Evolutionary conservation across 2,329 filamentous ascomycete species (phyloP).

Genomic region (Orbilia quercus): DNA sequence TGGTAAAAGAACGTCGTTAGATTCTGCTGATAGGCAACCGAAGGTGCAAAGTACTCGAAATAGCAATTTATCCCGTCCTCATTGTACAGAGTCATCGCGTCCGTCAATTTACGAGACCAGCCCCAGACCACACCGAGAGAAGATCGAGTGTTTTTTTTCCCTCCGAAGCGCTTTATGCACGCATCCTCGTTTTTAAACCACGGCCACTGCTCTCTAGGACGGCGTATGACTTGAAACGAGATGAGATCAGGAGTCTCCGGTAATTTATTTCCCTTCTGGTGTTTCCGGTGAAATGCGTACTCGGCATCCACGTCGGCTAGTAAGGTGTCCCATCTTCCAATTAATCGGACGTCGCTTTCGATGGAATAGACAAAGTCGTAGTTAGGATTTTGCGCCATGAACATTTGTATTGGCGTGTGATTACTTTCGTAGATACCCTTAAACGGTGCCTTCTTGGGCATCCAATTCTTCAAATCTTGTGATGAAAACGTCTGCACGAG

Average conservation of each 20-base stretch:
- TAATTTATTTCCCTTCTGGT: conserved; percentile 24
- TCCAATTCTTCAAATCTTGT: conserved; percentile 26
- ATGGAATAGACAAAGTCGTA: conserved; percentile 45
- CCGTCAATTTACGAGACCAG: conserved; percentile 42
- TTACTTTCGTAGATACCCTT: conserved; percentile 37
- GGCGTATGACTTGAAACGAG: conserved; percentile 19
- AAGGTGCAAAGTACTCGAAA: conserved; percentile 49
- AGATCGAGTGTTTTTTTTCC: conserved; percentile 6
- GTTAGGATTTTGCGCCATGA: conserved; percentile 29
- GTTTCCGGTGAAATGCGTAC: conserved; percentile 35
- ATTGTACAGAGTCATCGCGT: conserved; percentile 32
- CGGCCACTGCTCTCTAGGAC: conserved; percentile 14
- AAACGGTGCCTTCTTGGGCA: conserved; percentile 19
- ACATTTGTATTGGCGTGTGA: conserved; percentile 28
- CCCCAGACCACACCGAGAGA: conserved; percentile 43
- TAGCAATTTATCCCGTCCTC: conserved; percentile 35
- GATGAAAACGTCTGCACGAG: conserved; percentile 34
- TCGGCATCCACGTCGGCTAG: conserved; percentile 29
- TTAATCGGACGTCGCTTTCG: conserved; percentile 29
- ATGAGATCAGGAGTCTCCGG: conserved; percentile 27
- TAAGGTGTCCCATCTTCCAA: conserved; percentile 39
- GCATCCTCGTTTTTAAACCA: conserved; percentile 19
- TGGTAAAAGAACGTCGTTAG: conserved; percentile 52
- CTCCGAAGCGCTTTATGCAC: conserved; percentile 24
- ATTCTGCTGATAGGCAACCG: conserved; percentile 22